Evolutionary conservation across 148 eudicot genomes (phyloP), one percentile per base, ranked within the genome.

Genomic region (Cornus florida): DNA sequence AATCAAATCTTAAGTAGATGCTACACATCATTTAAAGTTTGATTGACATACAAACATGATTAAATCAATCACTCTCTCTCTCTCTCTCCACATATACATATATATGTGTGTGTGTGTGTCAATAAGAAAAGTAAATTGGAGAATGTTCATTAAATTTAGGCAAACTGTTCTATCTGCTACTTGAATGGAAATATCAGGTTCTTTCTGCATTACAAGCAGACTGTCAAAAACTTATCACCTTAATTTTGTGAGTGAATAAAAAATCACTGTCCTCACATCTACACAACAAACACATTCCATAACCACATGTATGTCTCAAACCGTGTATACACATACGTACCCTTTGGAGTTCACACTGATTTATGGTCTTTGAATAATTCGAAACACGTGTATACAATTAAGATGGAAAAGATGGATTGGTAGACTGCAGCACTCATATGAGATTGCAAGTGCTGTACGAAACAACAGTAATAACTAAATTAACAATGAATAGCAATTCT

Each of bases 121-220:
- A 39, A 39, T 0, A 48, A 8, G 1, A 24, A 50, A 8, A 0
- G 7, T 2, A 9, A 53, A 14, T 2, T 8, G 3, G 1, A 13
- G 13, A 71, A 71, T 46, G 23, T n/a, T 46, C 8, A 71, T 22
- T 46, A 7, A 35, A 48, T 13, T 70, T 70, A 5, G 73, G 53
- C 73, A 70, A 70, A 4, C 53, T 69, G 72, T 69, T 69, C 72
- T 69, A 41, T 3, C 50, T 70, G 11, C 53, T 39, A 39, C 28
- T 70, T 7, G 48, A 12, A 31, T 68, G n/a, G 41, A 35, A 4
- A 33, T 38, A 57, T 57, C 5, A 57, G 64, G 8, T 57, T 12
- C 14, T 57, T 28, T 28, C 48, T 70, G 24, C 13, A 17, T 70
- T 20, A 39, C 38, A 19, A n/a, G 13, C 4, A 38, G 13, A 70